Evolutionary conservation across 257 asterid genomes (phyloP), one percentile per base, ranked within the genome.

Genomic region (Solanum corneliomulleri): DNA sequence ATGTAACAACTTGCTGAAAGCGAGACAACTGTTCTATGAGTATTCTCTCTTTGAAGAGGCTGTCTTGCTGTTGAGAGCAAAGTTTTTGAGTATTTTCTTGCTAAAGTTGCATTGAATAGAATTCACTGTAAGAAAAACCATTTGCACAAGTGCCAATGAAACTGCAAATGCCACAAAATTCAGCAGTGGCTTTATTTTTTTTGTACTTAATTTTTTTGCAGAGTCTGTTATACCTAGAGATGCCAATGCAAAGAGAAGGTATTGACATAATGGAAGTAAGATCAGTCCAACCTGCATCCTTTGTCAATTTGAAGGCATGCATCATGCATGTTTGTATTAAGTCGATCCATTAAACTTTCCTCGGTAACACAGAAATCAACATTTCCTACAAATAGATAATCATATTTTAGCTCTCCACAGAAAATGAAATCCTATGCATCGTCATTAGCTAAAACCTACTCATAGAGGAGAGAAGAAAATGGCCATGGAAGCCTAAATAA

Each of bases 291-390:
- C 99, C 96, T 92, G 95, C 98, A 96, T 70, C 76, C 89, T 77
- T 91, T 86, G 86, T 91, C 94, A 86, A 96, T 92, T 52, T 91
- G 89, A 88, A 91, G 95, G 88, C 98, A 93, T 27, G 96, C 98
- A 84, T 94, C 94, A 42, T 91, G 96, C 95, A 96, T 91, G 86
- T 94, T 90, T 37, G 97, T 95, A 86, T 90, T 93, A 23, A 95
- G 95, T 87, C 98, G 89, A 87, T 96, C 98, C 88, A 69, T 91
- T 91, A 96, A 83, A 88, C 98, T 93, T 92, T 94, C 98, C 86
- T 89, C 90, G 0, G 97, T 95, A 90, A 95, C 95, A 75, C 88
- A 93, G 89, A 92, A 94, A 7, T 89, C 91, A 82, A 91, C 93
- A 42, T 91, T 93, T 86, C 96, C 98, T 94, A 76, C n/a, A 58